phyloP scores from a whole-genome alignment of 1,284 basidiomycete genomes.

The Malassezia vespertilionis region DNA sequence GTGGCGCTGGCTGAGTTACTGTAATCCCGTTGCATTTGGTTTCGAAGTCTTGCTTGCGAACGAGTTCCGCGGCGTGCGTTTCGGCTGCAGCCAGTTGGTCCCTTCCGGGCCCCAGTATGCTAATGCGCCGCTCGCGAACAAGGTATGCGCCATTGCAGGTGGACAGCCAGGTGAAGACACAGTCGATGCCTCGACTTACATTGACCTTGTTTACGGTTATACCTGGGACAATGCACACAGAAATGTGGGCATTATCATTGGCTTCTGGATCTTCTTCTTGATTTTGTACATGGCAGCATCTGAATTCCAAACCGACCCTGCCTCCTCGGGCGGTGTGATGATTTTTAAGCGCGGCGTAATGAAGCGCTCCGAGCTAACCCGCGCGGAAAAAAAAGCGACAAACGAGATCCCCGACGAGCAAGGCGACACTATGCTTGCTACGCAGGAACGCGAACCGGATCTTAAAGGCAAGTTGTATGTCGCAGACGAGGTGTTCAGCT shows the following conservation, averaged over 20 bases:
- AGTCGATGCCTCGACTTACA: constrained; percentile 22
- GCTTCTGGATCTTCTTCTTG: constrained; percentile 28
- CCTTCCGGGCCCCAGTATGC: constrained; percentile 20
- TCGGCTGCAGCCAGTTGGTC: constrained; percentile 22
- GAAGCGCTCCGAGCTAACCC: not conserved
- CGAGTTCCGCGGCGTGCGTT: constrained; percentile 28
- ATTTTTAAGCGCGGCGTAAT: constrained; percentile 27
- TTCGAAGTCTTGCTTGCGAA: constrained; percentile 38
- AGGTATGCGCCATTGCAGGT: constrained; percentile 29
- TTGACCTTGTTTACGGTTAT: constrained; percentile 24
- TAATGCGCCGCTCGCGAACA: constrained; percentile 19
- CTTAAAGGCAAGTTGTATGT: constrained; percentile 21
- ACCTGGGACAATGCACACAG: constrained; percentile 18
- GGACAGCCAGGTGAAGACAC: constrained; percentile 22
- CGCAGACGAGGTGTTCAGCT: constrained; percentile 27
- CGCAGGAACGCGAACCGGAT: constrained; percentile 9
- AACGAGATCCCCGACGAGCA: not conserved
- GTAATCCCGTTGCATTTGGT: constrained; percentile 33
- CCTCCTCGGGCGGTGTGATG: constrained; percentile 30
- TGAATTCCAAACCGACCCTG: constrained; percentile 32
- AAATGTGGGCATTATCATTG: constrained; percentile 35
- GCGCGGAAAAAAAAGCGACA: not conserved
- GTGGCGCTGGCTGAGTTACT: constrained; percentile 40
- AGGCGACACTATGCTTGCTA: not conserved
- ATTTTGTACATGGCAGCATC: constrained; percentile 25